Percentiles rank a stretch among this genome's conserved stretches.
phyloP scores from a whole-genome alignment of 495 filamentous ascomycete species.

The Diplogelasinospora grovesii region DNA sequence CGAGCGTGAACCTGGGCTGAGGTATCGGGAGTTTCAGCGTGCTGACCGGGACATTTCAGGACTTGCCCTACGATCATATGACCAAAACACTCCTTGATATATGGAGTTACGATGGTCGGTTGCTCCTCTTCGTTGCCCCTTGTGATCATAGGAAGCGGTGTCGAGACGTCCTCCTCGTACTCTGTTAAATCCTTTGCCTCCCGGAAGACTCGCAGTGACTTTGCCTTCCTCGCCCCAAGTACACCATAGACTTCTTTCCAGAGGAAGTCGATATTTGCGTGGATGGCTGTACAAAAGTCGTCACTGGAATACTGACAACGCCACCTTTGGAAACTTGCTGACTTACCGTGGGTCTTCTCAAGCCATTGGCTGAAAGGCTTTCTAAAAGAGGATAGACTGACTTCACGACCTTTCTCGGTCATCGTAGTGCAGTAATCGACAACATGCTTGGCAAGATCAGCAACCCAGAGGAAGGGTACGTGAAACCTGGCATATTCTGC shows the following conservation, averaged over 20 bases:
- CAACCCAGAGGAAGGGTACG: constrained; percentile 58
- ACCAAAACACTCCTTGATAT: constrained; percentile 56
- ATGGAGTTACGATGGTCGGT: constrained; percentile 61
- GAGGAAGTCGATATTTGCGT: constrained; percentile 53
- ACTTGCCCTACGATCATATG: constrained; percentile 52
- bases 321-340: constrained; percentile 43
- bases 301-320: constrained; percentile 29
- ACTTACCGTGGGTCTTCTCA: constrained; percentile 26
- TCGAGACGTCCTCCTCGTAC: constrained; percentile 14
- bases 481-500: constrained; percentile 53
- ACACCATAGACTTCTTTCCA: constrained; percentile 52
- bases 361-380: constrained; percentile 51
- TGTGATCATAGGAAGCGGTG: constrained; percentile 1
- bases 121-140: constrained; percentile 2
- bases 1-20: too few species aligned
- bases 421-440: constrained; percentile 50
- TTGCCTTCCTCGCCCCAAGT: constrained; percentile 14
- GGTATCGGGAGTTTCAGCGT: background rate
- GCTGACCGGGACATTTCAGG: constrained; percentile 23
- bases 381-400: constrained; percentile 48
- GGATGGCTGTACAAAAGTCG: constrained; percentile 54
- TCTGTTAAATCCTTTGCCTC: constrained; percentile 19
- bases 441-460: constrained; percentile 58
- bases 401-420: constrained; percentile 20
- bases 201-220: constrained; percentile 39